These are phyloP conservation scores for Choiromyces venosus DNA, from an alignment of 495 filamentous ascomycete genomes.

Conservation along the genomic window DNA sequence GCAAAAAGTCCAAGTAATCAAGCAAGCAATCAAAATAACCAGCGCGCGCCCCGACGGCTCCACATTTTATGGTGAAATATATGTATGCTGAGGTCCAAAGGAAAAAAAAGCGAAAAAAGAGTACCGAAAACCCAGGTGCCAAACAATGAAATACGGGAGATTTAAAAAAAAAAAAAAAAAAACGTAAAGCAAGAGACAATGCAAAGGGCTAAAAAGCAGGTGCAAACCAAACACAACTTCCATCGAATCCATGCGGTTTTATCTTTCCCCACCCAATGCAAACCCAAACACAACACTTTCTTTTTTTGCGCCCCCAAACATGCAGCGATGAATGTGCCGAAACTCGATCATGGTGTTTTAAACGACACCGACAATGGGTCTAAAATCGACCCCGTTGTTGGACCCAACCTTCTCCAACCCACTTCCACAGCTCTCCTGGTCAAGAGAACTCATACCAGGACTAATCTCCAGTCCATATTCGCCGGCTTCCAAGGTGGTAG, in stretches of 20 bases:
- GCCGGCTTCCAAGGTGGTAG: slow-evolving; percentile 6
- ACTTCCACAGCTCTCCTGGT: slow-evolving; percentile 13
- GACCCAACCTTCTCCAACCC: slow-evolving; percentile 16
- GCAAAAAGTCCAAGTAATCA: not conserved
- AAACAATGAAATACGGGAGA: slow-evolving; percentile 19
- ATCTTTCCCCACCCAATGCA: slow-evolving; percentile 15
- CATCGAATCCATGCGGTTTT: slow-evolving; percentile 11
- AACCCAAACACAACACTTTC: slow-evolving; percentile 13
- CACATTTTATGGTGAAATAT: slow-evolving; percentile 21
- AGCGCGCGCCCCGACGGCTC: slow-evolving; percentile 2
- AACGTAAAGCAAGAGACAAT: slow-evolving; percentile 1
- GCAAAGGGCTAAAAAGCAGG: slow-evolving; percentile 7
- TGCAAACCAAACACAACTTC: slow-evolving; percentile 24
- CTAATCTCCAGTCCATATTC: slow-evolving; percentile 15
- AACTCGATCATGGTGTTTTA: slow-evolving; percentile 5
- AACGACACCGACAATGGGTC: slow-evolving; percentile 30
- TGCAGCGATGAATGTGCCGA: slow-evolving; percentile 2
- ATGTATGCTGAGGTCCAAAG: slow-evolving; percentile 21
- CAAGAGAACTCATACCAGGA: not conserved
- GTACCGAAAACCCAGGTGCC: slow-evolving; percentile 15
- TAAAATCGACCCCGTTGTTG: slow-evolving; percentile 28
- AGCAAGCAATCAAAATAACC: not conserved
- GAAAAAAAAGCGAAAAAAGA: slow-evolving; percentile 11
- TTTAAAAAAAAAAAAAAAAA: slow-evolving; percentile 8
- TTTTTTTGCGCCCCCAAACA: not conserved